Conservation (phyloP, 2,329 filamentous ascomycete genomes). For the Apiospora rasikravindrae region DNA sequence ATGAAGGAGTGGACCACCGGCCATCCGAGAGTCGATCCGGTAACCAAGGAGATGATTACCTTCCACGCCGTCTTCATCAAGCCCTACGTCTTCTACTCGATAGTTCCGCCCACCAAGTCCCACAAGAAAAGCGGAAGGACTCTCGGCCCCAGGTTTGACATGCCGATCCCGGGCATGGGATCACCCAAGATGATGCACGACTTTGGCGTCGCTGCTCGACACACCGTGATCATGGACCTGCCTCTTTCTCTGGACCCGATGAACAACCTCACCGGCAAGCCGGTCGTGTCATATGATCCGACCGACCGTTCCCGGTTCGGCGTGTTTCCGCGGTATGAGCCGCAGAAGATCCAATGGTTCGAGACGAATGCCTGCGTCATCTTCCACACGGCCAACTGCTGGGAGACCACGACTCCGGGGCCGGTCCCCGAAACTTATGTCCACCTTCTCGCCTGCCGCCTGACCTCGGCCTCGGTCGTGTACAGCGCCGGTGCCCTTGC, state of each 20-base stretch:
- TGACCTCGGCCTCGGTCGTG: conserved; percentile 69
- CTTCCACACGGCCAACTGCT: conserved; percentile 75
- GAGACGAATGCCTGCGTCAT: conserved; percentile 71
- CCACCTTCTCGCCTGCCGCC: conserved; percentile 68
- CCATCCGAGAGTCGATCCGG: conserved; percentile 70
- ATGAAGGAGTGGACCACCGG: conserved; percentile 76
- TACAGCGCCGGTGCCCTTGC: conserved; percentile 69
- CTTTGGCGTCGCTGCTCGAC: conserved; percentile 67
- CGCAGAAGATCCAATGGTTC: conserved; percentile 67
- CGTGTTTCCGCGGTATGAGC: conserved; percentile 67
- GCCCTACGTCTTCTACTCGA: conserved; percentile 72
- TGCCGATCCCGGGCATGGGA: conserved; percentile 63
- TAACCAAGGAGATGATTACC: conserved; percentile 68
- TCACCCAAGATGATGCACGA: conserved; percentile 79
- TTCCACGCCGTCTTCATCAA: conserved; percentile 70
- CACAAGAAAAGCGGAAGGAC: conserved; percentile 31
- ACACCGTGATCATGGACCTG: conserved; percentile 73
- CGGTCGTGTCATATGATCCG: conserved; percentile 65
- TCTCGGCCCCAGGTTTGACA: conserved; percentile 49
- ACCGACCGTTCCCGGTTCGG: conserved; percentile 66
- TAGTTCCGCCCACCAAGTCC: conserved; percentile 35
- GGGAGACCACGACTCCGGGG: conserved; percentile 56
- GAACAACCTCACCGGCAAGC: conserved; percentile 61
- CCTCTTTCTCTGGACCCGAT: conserved; percentile 69
- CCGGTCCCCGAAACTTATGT: conserved; percentile 48